These are phyloP conservation scores for Podospora bellae-mahoneyi DNA, from an alignment of 495 filamentous ascomycete species.

Conservation along the genomic window DNA sequence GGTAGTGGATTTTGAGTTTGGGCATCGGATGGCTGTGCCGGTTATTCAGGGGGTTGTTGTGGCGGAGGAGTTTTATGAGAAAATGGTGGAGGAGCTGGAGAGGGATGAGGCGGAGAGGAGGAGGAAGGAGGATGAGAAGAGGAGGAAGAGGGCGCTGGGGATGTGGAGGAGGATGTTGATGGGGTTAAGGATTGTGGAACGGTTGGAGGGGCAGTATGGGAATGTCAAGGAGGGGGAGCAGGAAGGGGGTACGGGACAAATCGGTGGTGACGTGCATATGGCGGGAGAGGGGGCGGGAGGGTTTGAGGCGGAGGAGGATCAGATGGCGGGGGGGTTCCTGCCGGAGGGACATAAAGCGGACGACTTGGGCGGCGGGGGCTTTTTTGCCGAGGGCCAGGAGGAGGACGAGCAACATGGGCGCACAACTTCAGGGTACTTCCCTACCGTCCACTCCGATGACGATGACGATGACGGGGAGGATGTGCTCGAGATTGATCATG, in stretches of 20 bases:
- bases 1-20: conserved; percentile 95
- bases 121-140: conserved; percentile 77
- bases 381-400: conserved; percentile 50
- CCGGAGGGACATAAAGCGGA: conserved; percentile 46
- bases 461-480: conserved; percentile 31
- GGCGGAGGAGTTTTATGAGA: conserved; percentile 70
- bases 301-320: conserved; percentile 39
- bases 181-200: conserved; percentile 75
- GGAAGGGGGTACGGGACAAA: conserved; percentile 42
- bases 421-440: conserved; percentile 42
- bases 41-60: conserved; percentile 88
- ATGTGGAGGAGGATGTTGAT: conserved; percentile 86
- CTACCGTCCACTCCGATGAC: conserved; percentile 31
- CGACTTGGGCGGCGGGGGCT: background rate
- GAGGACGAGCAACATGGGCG: conserved; percentile 25
- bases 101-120: conserved; percentile 75
- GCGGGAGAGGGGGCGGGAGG: conserved; percentile 38
- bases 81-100: conserved; percentile 75
- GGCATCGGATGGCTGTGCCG: conserved; percentile 85
- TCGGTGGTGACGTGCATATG: conserved; percentile 62
- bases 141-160: conserved; percentile 66
- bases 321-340: conserved; percentile 56
- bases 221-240: conserved; percentile 41
- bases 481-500: conserved; percentile 34
- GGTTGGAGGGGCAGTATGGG: conserved; percentile 80